These are phyloP conservation scores for Modicella reniformis DNA, from an alignment of 371 early-diverging fungal genomes.

Conservation along the genomic window DNA sequence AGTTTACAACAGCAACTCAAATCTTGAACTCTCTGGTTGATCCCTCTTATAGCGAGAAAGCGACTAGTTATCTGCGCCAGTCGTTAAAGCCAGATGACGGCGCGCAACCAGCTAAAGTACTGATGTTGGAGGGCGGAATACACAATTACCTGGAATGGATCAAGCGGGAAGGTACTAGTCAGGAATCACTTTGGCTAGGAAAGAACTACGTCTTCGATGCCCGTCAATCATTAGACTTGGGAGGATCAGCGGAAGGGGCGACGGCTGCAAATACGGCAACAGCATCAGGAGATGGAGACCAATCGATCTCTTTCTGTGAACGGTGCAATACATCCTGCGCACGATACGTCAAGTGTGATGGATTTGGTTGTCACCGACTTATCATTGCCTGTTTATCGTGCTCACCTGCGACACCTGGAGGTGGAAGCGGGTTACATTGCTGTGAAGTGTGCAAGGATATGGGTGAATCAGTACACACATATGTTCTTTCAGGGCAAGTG, in stretches of 20 bases:
- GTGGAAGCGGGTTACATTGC: conserved; percentile 38
- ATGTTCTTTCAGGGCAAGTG: conserved; percentile 14
- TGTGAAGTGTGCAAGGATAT: conserved; percentile 40
- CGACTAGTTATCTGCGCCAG: conserved; percentile 69
- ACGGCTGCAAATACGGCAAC: background rate
- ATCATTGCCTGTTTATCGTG: conserved; percentile 42
- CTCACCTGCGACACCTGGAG: conserved; percentile 19
- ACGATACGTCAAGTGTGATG: conserved; percentile 50
- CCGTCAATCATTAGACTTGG: conserved; percentile 58
- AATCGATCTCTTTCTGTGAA: conserved; percentile 30
- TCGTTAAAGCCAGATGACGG: conserved; percentile 44
- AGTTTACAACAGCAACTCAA: background rate
- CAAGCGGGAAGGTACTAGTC: conserved; percentile 46
- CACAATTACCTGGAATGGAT: conserved; percentile 81
- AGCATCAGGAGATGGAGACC: background rate
- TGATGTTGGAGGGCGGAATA: conserved; percentile 82
- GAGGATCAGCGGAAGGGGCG: conserved; percentile 8
- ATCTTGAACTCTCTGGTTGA: too few relatives aligned
- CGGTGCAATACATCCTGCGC: conserved; percentile 29
- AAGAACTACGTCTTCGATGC: conserved; percentile 83
- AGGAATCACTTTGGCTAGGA: conserved; percentile 66
- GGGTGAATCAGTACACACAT: conserved; percentile 34
- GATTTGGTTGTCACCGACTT: conserved; percentile 48
- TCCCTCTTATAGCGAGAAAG: conserved; percentile 68
- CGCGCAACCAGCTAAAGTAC: conserved; percentile 53